Conservation (phyloP, 345 rosid species). For the Citrus medica region DNA sequence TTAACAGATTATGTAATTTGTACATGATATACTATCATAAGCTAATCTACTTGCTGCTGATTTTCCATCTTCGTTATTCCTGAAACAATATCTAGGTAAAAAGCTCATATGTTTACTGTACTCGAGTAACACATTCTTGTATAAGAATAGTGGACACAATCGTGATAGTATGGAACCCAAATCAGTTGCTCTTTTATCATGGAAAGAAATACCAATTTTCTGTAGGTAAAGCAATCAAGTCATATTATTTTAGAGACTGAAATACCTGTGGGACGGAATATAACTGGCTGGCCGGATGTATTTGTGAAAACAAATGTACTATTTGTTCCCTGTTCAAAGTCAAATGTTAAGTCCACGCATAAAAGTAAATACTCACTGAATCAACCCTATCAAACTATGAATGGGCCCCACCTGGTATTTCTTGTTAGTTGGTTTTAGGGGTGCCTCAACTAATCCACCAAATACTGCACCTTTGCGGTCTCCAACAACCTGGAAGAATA, state of each 20-base stretch:
- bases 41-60: background rate
- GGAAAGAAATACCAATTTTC: background rate
- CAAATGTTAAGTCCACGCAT: constrained; percentile 12
- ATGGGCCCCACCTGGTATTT: constrained; percentile 70
- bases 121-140: background rate
- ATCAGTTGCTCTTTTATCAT: no score
- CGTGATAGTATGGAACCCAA: background rate
- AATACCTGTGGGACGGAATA: constrained; percentile 86
- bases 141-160: background rate
- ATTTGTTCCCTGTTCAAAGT: constrained; percentile 70
- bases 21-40: background rate
- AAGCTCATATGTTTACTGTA: background rate
- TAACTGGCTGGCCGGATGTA: constrained; percentile 55
- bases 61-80: background rate
- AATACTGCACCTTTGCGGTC: constrained; percentile 88
- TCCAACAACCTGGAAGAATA: constrained; percentile 69
- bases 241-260: background rate
- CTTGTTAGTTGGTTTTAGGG: constrained; percentile 70
- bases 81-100: background rate
- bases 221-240: background rate
- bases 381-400: constrained; percentile 3
- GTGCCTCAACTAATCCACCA: constrained; percentile 96
- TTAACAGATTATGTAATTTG: background rate
- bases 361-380: background rate
- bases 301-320: constrained; percentile 87